Evolutionary conservation across 2,329 filamentous ascomycete species (phyloP).

Genomic region (Hypomyces perniciosus): DNA sequence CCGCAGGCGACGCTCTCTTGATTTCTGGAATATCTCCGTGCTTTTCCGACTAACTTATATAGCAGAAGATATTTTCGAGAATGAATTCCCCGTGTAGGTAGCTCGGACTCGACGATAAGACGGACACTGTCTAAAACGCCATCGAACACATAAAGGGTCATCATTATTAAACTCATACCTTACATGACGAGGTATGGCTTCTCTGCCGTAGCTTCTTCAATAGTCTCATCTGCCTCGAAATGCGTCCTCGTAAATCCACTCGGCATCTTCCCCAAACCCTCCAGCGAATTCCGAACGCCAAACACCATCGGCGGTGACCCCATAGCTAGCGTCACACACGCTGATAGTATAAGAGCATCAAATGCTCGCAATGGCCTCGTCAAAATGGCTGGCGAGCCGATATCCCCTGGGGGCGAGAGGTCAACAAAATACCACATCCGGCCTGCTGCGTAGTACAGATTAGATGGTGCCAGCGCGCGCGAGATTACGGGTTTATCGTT

Average conservation of each 20-base stretch:
- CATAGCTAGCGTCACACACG: slow-evolving; percentile 12
- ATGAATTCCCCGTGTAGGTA: no score
- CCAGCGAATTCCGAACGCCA: slow-evolving; percentile 10
- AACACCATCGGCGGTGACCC: slow-evolving; percentile 15
- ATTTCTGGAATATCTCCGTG: no score
- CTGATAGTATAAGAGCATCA: slow-evolving; percentile 15
- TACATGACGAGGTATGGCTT: neutral
- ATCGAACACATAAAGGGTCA: neutral
- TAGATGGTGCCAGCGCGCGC: slow-evolving; percentile 14
- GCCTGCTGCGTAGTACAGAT: slow-evolving; percentile 14
- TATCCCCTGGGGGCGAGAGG: slow-evolving; percentile 4
- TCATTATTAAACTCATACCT: neutral
- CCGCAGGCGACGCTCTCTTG: no score
- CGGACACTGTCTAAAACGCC: neutral
- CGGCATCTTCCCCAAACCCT: slow-evolving; percentile 13
- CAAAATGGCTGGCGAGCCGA: slow-evolving; percentile 4
- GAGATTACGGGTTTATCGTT: slow-evolving; percentile 14
- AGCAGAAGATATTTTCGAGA: no score
- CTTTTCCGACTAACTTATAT: no score
- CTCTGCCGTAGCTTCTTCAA: neutral
- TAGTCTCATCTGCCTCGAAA: slow-evolving; percentile 11
- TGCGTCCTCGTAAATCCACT: slow-evolving; percentile 11
- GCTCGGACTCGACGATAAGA: neutral
- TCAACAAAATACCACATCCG: slow-evolving; percentile 20
- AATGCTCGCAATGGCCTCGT: slow-evolving; percentile 15